These are phyloP conservation scores for Trifolium repens DNA, from an alignment of 306 rosid genomes.

Conservation along the genomic window DNA sequence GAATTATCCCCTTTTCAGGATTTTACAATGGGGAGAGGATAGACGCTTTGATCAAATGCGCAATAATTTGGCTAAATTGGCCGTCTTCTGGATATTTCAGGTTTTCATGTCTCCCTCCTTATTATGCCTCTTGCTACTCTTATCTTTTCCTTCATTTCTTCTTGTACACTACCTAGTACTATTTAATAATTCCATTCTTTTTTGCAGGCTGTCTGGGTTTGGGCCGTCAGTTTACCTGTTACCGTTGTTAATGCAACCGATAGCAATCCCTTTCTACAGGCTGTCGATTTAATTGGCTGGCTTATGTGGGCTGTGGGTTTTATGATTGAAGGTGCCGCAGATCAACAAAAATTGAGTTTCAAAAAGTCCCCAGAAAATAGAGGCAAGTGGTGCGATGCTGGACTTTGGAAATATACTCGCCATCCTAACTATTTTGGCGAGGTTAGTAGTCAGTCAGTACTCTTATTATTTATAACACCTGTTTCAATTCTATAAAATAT, in stretches of 20 bases:
- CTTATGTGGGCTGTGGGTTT: conserved; percentile 80
- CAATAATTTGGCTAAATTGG: conserved; percentile 67
- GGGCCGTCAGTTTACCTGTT: conserved; percentile 94
- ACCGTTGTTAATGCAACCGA: conserved; percentile 82
- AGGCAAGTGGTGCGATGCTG: conserved; percentile 87
- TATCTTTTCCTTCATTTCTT: not conserved
- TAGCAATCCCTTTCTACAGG: conserved; percentile 62
- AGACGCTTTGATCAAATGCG: conserved; percentile 96
- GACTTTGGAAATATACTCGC: conserved; percentile 90
- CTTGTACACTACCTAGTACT: no score
- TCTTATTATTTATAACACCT: no score
- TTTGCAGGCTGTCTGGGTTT: conserved; percentile 94
- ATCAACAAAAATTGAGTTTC: conserved; percentile 82
- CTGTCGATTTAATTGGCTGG: conserved; percentile 85
- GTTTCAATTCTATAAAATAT: not conserved
- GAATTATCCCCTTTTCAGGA: conserved; percentile 53
- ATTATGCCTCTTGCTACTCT: not conserved
- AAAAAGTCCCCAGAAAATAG: conserved; percentile 66
- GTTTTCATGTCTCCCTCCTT: conserved; percentile 52
- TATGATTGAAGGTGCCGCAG: conserved; percentile 75
- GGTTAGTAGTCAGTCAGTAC: conserved; percentile 56
- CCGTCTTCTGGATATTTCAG: conserved; percentile 96
- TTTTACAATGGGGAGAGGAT: conserved; percentile 95
- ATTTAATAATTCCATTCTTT: not conserved
- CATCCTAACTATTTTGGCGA: conserved; percentile 99